Evolutionary conservation across 2,329 filamentous ascomycete species (phyloP), one percentile per base, ranked within the genome.

Genomic region (Pestalotiopsis sp.): DNA sequence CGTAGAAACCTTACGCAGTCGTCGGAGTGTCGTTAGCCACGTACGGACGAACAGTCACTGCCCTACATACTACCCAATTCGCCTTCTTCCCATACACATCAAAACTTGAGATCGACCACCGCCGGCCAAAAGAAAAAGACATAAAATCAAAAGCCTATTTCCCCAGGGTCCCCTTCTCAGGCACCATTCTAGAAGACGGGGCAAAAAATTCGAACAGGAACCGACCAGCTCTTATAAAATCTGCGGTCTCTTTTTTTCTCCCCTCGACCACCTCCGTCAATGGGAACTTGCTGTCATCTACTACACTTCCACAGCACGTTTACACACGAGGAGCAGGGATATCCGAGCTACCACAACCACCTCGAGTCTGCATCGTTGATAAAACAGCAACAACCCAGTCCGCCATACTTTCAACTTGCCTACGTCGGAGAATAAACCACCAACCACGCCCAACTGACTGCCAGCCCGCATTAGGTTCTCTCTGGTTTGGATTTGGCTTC

Each of bases 341-440:
- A 17, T 20, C 6, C 14, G 20, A 17, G 6, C 17, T n/a, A 52
- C 45, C 17, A 20, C 45, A 23, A 52, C 31, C 31, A 52, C 17
- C 7, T n/a, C 45, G 20, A n/a, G 20, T 52, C 45, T 52, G 45
- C 45, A 38, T 39, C n/a, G 59, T 31, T 59, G 57, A 39, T 38
- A 17, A 39, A 14, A 27, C 31, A 17, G 27, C 27, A 62, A 17
- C 17, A n/a, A 52, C 20, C 14, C 36, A 11, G 14, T 27, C 59
- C 31, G 20, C 38, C 25, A 62, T n/a, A 62, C 59, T 62, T 62
- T 36, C 13, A 31, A 27, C 38, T 62, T 36, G 36, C 36, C 27
- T 20, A 36, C 25, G 13, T 62, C 59, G 59, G 59, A 62, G n/a
- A 39, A 62, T 62, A 62, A 59, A 38, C 27, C 9, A 62, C 59